Conservation (phyloP, 169 alveolate species). For the Eimeria maxima region DNA sequence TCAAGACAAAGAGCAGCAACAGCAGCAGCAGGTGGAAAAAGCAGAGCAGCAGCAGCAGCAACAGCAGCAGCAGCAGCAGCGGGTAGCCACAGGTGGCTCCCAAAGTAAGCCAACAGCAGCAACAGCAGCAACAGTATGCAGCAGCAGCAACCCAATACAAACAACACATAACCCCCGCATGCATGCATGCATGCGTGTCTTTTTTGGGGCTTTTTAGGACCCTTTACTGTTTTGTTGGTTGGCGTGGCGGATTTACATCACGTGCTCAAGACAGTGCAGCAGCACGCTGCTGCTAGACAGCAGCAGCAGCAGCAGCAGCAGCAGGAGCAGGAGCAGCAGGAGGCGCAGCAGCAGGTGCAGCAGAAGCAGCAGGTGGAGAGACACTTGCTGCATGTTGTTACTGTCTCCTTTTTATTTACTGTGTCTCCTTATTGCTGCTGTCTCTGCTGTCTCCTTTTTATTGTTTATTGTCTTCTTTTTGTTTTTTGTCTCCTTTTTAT, state of each 20-base stretch:
- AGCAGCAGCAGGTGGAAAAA: not conserved
- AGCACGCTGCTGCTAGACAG: not conserved
- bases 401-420: no score
- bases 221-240: conserved; percentile 84
- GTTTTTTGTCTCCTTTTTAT: no score
- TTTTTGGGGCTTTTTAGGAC: not conserved
- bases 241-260: conserved; percentile 91
- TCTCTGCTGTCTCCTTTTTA: not conserved
- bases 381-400: no score
- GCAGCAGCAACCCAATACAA: conserved; percentile 28
- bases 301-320: not conserved
- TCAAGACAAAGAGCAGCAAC: not conserved
- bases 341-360: no score
- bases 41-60: not conserved
- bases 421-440: no score
- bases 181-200: no score
- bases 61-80: no score
- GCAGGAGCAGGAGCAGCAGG: not conserved
- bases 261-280: conserved; percentile 85
- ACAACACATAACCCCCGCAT: no score
- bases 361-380: not conserved
- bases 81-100: not conserved
- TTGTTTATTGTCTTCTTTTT: not conserved
- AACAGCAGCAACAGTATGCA: not conserved
- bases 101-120: no score